Evolutionary conservation across 352 stramenopile species (phyloP), one percentile per base, ranked within the genome.

Genomic region (Blastocystis sp.): DNA sequence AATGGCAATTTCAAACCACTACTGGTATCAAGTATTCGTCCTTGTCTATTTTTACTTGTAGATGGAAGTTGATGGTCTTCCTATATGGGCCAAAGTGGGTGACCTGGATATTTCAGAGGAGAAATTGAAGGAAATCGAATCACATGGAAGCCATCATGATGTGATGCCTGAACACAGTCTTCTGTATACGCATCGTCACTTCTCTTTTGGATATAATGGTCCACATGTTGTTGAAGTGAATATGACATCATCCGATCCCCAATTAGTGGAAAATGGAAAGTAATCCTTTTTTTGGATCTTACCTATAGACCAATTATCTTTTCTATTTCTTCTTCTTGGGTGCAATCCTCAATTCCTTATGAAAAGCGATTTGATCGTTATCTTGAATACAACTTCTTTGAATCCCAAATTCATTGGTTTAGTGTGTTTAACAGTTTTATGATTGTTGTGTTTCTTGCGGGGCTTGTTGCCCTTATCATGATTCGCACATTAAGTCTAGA

Each of bases 331-430:
- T 94, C 98, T 24, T 90, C 92, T 66, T 99, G 96, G 95, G 91
- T 92, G 13, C 87, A 93, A 90, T 98, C 95, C 2, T 90, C 91
- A n/a, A 97, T 97, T 80, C 78, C 93, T 1, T 99, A 98, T 90
- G 94, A 98, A 54, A 93, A 96, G 33, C 93, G 97, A 44, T 99
- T 98, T 90, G 93, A 98, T 91, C 93, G 95, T 42, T 99, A 99
- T 90, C 92, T 99, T 51, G 97, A 99, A 91, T 95, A 98, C 90
- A 94, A 96, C 90, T 98, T 99, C 90, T 99, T 99, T 91, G 97
- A 99, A 92, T 96, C 99, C 92, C 95, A 98, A 84, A 99, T 99
- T 90, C 95, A 98, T 90, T 98, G 95, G 95, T 98, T 98, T 89
- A 97, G 93, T 70, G 97, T 98, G 75, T 97, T 98, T 91, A 98